phyloP scores from a whole-genome alignment of 768 basidiomycete species.

The Trametes sanguinea region DNA sequence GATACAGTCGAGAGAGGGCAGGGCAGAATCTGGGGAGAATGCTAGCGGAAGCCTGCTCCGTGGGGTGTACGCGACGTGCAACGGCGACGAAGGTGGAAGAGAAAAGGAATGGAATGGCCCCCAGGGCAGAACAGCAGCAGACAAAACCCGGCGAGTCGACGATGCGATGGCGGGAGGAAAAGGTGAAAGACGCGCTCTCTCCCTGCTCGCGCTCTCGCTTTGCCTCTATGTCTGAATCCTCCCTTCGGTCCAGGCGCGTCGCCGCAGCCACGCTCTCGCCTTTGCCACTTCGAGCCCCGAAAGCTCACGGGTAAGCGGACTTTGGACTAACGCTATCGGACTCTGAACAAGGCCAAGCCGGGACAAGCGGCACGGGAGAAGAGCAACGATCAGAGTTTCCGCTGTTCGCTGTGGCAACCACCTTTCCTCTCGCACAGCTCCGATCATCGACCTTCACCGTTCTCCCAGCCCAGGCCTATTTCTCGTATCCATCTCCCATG shows the following conservation, averaged over 20 bases:
- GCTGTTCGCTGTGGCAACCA: constrained; percentile 20
- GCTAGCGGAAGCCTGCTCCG: constrained; percentile 28
- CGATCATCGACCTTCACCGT: constrained; percentile 18
- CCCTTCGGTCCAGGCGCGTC: constrained; percentile 6
- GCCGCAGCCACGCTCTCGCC: neutral
- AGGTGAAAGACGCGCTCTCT: constrained; percentile 18
- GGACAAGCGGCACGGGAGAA: neutral
- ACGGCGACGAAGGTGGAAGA: constrained; percentile 28
- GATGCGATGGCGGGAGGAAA: constrained; percentile 24
- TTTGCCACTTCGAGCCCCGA: constrained; percentile 1
- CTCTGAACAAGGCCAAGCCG: neutral
- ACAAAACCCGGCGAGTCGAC: constrained; percentile 12
- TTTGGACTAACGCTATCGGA: neutral
- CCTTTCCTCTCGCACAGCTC: constrained; percentile 10
- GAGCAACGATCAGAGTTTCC: constrained; percentile 19
- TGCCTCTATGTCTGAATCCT: neutral
- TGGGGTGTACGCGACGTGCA: constrained; percentile 25
- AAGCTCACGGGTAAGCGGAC: neutral
- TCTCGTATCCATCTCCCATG: neutral
- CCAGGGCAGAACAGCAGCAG: constrained; percentile 34
- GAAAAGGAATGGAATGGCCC: constrained; percentile 34
- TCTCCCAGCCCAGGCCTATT: constrained; percentile 1
- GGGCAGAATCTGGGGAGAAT: constrained; percentile 22
- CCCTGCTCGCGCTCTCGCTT: no score
- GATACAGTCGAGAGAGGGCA: constrained; percentile 15